These are phyloP conservation scores for Hypoxylon intermedium DNA, from an alignment of 495 filamentous ascomycete species.

Conservation along the genomic window DNA sequence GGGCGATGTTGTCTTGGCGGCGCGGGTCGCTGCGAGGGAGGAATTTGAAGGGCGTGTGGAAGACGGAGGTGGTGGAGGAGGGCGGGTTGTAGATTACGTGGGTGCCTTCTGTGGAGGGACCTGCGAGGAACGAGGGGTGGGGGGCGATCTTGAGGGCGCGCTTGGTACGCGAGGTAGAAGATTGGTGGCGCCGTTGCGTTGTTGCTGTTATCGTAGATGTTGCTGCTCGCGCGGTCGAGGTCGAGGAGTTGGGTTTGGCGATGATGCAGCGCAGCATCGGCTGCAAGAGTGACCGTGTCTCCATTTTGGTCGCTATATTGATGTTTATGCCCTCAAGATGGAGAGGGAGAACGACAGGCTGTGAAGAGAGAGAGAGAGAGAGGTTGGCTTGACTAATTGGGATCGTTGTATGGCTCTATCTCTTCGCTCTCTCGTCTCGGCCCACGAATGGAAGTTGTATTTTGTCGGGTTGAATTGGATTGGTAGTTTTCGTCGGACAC, in stretches of 20 bases:
- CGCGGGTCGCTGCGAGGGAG: constrained; percentile 81
- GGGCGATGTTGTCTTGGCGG: constrained; percentile 56
- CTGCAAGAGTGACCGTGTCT: constrained; percentile 37
- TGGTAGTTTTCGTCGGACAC: constrained; percentile 28
- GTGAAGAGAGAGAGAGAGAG: neutral
- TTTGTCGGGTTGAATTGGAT: constrained; percentile 9
- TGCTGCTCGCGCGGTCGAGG: constrained; percentile 67
- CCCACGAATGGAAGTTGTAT: constrained; percentile 1
- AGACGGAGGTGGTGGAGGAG: constrained; percentile 78
- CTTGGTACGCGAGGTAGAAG: constrained; percentile 72
- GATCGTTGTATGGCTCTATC: constrained; percentile 1
- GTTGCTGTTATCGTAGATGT: constrained; percentile 66
- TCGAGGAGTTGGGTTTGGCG: constrained; percentile 23
- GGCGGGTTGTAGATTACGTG: constrained; percentile 96
- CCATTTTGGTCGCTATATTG: constrained; percentile 31
- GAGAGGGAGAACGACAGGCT: neutral
- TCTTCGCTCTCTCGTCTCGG: constrained; percentile 8
- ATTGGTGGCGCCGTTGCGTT: constrained; percentile 69
- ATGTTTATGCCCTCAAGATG: too few relatives aligned
- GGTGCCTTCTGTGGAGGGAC: constrained; percentile 48
- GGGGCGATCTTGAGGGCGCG: constrained; percentile 75
- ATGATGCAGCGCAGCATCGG: constrained; percentile 38
- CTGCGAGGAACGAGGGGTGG: constrained; percentile 70
- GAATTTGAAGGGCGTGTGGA: constrained; percentile 89
- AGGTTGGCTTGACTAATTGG: neutral